Base-by-base conservation (phyloP, 768 basidiomycete genomes). In the Rhizopogon sp. region DNA sequence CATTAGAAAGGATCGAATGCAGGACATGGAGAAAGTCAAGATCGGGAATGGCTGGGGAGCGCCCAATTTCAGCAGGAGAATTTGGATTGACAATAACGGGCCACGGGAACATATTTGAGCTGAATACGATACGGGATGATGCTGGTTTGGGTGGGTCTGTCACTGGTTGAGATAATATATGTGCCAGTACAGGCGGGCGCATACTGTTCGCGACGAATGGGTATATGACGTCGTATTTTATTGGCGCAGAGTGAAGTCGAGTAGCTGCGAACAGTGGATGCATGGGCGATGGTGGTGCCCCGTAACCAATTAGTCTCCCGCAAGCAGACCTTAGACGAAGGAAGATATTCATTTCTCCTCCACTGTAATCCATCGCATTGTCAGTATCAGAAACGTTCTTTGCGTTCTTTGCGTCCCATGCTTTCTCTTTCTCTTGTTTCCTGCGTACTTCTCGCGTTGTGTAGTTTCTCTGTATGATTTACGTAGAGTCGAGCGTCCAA, bases 251-350 rank as follows among this genome's bases (percentile, higher is more conserved):
- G 56, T 82, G 79, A 16, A 79, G 70, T 41, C 78, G 76, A 29
- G 79, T 79, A 49, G 77, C 74, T 3, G 84, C 81, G 47, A 87
- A 75, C 0, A 87, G 68, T 5, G 85, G 85, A 60, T 87, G 85
- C 78, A 87, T 82, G 62, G 81, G 77, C 25, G 82, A 63, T 41
- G 76, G 61, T 59, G 70, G 22, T 25, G 22, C 22, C 22, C 22
- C 22, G 22, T 25, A 25, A 25, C 22, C 3, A 25, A 25, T 25
- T 25, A 25, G 22, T 25, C 22, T 25, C 22, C 22, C 3, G 22
- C 3, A 25, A 3, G 22, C 22, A 25, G 22, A 25, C 22, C 22
- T 25, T 25, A 25, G 22, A 25, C 22, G 22, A 25, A 25, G 22
- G 22, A 25, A 25, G 22, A 25, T 25, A 25, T 25, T 25, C 3